Base-by-base conservation (phyloP, 345 rosid species). In the Gossypium bickii region DNA sequence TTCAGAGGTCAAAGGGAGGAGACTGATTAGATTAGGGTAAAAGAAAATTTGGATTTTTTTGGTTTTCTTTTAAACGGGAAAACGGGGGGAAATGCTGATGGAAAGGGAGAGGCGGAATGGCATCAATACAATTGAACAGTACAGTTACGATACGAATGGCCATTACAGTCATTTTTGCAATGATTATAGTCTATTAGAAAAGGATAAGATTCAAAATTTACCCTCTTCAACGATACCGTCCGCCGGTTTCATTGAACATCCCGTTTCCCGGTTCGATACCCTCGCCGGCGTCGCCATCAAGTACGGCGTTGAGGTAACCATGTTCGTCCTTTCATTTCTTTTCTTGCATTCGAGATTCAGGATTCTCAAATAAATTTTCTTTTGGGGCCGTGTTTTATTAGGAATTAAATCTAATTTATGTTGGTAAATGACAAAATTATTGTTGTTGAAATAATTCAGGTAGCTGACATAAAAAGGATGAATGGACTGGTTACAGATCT, bases 241-340 rank as follows among this genome's bases (percentile, higher is more conserved):
- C 9, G 78, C 86, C 5, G 87, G 83, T 45, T 86, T 67, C 70
- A 85, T 91, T 20, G 87, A 91, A 60, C 99, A 95, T 56, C 86
- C 47, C 0, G 93, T 95, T 44, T 91, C 98, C 43, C 89, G 86
- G 70, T 77, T 88, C 61, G 96, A 94, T 71, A 94, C 98, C 69
- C 94, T 94, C 10, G 98, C 97, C 52, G 98, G 98, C 41, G 82
- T 94, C 45, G 98, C 98, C 64, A 94, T 94, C 44, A 89, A 88
- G 74, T 94, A 94, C 67, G 98, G 98, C 3, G 98, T 94, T 45
- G 98, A 94, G 95, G 98, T 90, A 79, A 59, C 47, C 24, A 9
- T 3, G 3, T 56, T 34, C 9, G 9, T 53, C 20, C 9, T 53
- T n/a, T 53, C 41, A 34, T 34, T 34, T 34, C 7, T 34, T 34